Evolutionary conservation across 257 asterid genomes (phyloP), one percentile per base, ranked within the genome.

Genomic region (Schizonepeta tenuifolia): DNA sequence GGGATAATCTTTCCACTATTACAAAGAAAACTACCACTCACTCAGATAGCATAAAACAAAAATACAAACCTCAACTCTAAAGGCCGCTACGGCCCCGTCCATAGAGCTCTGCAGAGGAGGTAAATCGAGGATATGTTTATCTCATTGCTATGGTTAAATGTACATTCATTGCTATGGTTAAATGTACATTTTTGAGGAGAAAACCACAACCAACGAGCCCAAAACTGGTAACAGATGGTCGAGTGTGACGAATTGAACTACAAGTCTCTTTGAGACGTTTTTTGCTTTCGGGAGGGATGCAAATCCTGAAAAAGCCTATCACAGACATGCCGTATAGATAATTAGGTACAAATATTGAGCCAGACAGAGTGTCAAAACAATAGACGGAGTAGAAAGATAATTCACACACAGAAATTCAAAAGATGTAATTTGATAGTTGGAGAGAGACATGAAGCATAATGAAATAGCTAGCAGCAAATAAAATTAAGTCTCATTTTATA

Each of bases 261-360:
- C 17, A 40, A 64, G 28, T 31, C 78, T 21, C 47, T 20, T 46
- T 28, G 38, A 60, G 50, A 56, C 70, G 59, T 78, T 80, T 78
- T 85, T 78, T 65, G 81, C 82, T 73, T 79, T 54, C 71, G 82
- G 50, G 69, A 65, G 26, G 82, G 80, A 71, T 80, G 61, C 65
- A 46, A 71, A 33, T 78, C 93, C 65, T 70, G 71, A 44, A 28
- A 64, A 76, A 81, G 80, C 83, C 93, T 87, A 47, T 46, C 49
- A 73, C 53, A 78, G 56, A 67, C 67, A 69, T 36, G 13, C 15
- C 26, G 26, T 24, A 24, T 1, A 24, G 26, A 24, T 11, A 18
- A 44, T 54, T 54, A 54, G 60, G 31, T 9, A 10, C 12, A 3
- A 7, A 54, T 54, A 18, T 21, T 10, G 15, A 55, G 31, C 46